Evolutionary conservation across 176 grass and related monocot genomes (phyloP).

Genomic region (Elaeis guineensis): DNA sequence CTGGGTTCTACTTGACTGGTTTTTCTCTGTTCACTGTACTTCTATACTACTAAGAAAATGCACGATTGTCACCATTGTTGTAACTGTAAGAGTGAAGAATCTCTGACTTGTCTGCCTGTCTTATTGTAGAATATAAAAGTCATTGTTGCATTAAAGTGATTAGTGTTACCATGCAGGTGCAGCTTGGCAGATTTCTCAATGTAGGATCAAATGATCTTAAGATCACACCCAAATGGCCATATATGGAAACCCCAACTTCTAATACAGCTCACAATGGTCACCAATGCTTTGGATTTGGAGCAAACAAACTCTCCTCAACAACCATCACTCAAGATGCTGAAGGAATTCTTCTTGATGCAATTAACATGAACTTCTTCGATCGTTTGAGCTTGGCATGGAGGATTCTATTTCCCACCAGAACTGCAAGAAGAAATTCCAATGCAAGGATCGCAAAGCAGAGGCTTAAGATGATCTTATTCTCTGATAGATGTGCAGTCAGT

Average conservation of each 20-base stretch:
- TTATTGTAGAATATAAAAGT: too few relatives aligned
- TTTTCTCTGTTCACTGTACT: too few relatives aligned
- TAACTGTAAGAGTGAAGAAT: too few relatives aligned
- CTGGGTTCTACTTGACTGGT: too few relatives aligned
- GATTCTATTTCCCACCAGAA: constrained; percentile 61
- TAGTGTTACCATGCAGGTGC: constrained; percentile 20
- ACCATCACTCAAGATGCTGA: constrained; percentile 51
- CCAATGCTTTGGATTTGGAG: constrained; percentile 22
- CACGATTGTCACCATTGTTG: too few relatives aligned
- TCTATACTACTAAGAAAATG: too few relatives aligned
- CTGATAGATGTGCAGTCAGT: constrained; percentile 81
- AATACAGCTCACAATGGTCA: constrained; percentile 2
- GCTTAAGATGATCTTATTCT: constrained; percentile 94
- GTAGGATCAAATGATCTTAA: constrained; percentile 26
- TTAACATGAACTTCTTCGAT: constrained; percentile 69
- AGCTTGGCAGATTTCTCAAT: constrained; percentile 23
- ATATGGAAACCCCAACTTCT: constrained; percentile 14
- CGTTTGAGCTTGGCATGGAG: constrained; percentile 74
- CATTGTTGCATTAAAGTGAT: neutral
- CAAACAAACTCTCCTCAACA: constrained; percentile 30
- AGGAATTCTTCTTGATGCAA: constrained; percentile 44
- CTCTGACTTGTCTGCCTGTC: too few relatives aligned
- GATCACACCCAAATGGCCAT: constrained; percentile 22
- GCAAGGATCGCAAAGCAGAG: constrained; percentile 86
- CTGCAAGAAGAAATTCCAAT: constrained; percentile 55